These are phyloP conservation scores for Neurospora tetrasperma DNA, from an alignment of 495 filamentous ascomycete genomes.

Conservation along the genomic window DNA sequence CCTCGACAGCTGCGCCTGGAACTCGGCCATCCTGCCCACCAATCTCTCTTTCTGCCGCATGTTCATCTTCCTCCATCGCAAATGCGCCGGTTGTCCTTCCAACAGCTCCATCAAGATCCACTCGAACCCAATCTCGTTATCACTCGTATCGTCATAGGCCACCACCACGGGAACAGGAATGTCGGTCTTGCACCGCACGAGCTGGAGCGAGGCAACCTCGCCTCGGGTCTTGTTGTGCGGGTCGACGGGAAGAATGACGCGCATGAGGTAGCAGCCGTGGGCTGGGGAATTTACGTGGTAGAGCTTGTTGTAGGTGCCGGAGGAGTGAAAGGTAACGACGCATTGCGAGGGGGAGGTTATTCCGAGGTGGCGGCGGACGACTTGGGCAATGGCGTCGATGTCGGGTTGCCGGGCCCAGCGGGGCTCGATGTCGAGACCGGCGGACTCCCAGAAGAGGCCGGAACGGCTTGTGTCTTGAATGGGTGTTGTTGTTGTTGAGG, in stretches of 20 bases:
- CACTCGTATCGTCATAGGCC: conserved; percentile 34
- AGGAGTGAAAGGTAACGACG: conserved; percentile 14
- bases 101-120: conserved; percentile 49
- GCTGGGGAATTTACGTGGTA: conserved; percentile 22
- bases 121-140: conserved; percentile 45
- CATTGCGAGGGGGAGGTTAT: conserved; percentile 7
- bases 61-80: conserved; percentile 33
- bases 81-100: conserved; percentile 28
- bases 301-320: conserved; percentile 27
- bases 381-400: conserved; percentile 16
- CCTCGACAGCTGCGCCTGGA: conserved; percentile 20
- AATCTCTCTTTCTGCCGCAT: conserved; percentile 28
- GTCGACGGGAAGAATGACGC: conserved; percentile 44
- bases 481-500: not conserved
- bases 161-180: conserved; percentile 43
- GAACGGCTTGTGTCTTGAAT: conserved; percentile 18
- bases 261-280: conserved; percentile 31
- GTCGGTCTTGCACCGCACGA: conserved; percentile 32
- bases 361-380: conserved; percentile 18
- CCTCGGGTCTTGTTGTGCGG: conserved; percentile 41
- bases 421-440: conserved; percentile 15
- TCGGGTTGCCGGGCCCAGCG: conserved; percentile 22
- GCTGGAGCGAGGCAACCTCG: conserved; percentile 46
- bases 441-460: conserved; percentile 20
- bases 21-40: conserved; percentile 28